Conservation (phyloP, 257 asterid species). For the Scutellaria barbata region DNA sequence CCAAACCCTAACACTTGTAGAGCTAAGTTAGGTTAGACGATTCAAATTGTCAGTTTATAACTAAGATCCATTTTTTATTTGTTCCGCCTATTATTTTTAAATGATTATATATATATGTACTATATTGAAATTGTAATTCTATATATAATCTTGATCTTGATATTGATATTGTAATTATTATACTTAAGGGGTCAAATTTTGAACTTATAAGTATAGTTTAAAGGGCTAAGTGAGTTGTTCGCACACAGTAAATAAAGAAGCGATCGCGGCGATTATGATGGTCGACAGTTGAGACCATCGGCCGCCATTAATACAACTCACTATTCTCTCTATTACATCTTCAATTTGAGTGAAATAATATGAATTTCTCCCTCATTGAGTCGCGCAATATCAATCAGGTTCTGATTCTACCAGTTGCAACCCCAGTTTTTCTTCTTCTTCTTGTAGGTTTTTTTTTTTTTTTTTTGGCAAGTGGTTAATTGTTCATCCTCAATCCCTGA, state of each 20-base stretch:
- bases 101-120: too few species aligned
- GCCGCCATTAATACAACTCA: constrained; percentile 33
- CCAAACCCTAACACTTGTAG: too few species aligned
- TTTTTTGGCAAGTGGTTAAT: neutral
- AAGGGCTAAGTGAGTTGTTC: neutral
- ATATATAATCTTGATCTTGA: too few species aligned
- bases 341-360: constrained; percentile 18
- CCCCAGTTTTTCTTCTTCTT: neutral
- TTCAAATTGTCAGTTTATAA: too few species aligned
- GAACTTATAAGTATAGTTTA: neutral
- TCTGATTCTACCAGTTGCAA: constrained; percentile 14
- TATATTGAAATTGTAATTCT: too few species aligned
- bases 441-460: neutral
- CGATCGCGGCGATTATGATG: constrained; percentile 31
- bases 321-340: neutral
- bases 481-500: neutral
- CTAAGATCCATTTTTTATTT: too few species aligned
- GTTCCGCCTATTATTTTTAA: too few species aligned
- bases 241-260: constrained; percentile 17
- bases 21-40: too few species aligned
- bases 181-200: neutral
- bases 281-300: constrained; percentile 28
- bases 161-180: neutral
- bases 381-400: constrained; percentile 34
- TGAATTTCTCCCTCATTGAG: constrained; percentile 34